These are phyloP conservation scores for Aspergillus tamarii DNA, from an alignment of 2,329 filamentous ascomycete genomes.

Conservation along the genomic window DNA sequence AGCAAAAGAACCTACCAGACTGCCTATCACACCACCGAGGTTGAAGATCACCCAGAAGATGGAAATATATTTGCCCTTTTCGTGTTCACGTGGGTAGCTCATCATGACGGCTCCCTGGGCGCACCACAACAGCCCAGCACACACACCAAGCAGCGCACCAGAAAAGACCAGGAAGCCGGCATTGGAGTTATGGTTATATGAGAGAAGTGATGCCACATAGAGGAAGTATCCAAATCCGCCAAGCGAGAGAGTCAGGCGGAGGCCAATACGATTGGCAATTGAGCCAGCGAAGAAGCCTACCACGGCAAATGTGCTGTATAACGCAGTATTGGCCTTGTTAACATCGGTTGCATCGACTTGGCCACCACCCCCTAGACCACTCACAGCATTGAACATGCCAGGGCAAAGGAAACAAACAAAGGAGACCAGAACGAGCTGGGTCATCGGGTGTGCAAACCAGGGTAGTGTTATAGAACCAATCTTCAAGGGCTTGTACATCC, in stretches of 20 bases:
- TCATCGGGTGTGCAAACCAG: slow-evolving; percentile 74
- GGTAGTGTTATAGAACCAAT: slow-evolving; percentile 58
- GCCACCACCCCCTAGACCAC: slow-evolving; percentile 67
- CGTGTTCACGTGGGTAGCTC: slow-evolving; percentile 78
- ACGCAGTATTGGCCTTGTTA: slow-evolving; percentile 69
- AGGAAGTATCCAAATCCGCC: slow-evolving; percentile 54
- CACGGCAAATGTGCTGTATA: slow-evolving; percentile 73
- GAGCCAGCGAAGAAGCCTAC: slow-evolving; percentile 65
- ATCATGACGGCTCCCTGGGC: slow-evolving; percentile 64
- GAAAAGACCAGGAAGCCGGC: slow-evolving; percentile 53
- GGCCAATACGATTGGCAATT: slow-evolving; percentile 49
- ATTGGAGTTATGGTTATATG: slow-evolving; percentile 55
- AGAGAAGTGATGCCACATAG: slow-evolving; percentile 53
- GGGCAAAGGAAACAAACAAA: slow-evolving; percentile 73
- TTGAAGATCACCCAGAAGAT: slow-evolving; percentile 98
- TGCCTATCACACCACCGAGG: slow-evolving; percentile 83
- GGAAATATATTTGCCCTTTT: slow-evolving; percentile 86
- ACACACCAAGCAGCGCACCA: slow-evolving; percentile 54
- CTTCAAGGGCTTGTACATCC: slow-evolving; percentile 69
- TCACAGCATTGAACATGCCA: slow-evolving; percentile 72
- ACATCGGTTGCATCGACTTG: slow-evolving; percentile 60
- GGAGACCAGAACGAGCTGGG: slow-evolving; percentile 72
- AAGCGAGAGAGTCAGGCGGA: slow-evolving; percentile 48
- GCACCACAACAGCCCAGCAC: slow-evolving; percentile 55
- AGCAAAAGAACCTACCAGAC: slow-evolving; percentile 54